Evolutionary conservation across 2,329 filamentous ascomycete species (phyloP), one percentile per base, ranked within the genome.

Genomic region (Neocucurbitaria cava): DNA sequence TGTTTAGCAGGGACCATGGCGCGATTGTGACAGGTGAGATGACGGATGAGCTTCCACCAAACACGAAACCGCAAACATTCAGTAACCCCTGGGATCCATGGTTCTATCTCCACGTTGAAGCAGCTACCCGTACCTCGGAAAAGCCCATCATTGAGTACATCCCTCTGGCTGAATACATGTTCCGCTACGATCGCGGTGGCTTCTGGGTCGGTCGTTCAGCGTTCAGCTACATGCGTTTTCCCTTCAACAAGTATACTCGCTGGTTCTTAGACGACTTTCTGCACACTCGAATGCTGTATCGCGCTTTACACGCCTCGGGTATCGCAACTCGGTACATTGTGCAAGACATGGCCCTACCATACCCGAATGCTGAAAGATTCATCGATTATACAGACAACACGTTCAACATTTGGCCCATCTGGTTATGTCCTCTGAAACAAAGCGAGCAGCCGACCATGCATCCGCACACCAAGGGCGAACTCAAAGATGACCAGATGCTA

Each of bases 101-200:
- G 81, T 83, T 81, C 65, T 83, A 83, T 56, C 71, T 82, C 1
- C 79, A 82, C 56, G 71, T 73, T n/a, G 70, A 77, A 75, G 76
- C 49, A 71, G 75, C 45, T 71, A 78, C 47, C 61, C 76, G 26
- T 55, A 5, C 64, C 56, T 61, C 71, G 2, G 49, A 54, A 15
- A 59, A 73, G 15, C 71, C 74, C 2, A 71, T 79, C 1, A 62
- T 71, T 49, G 86, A 89, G 53, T 83, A 83, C 52, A 81, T 90
- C 1, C 87, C 87, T 0, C 62, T 90, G 0, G 75, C 76, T 2
- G 87, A 90, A 66, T 90, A 90, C 71, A 82, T 90, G 54, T 90
- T 90, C 74, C 83, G 88, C 15, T 90, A 89, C 74, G 87, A 90
- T 69, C 82, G 87, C 31, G 88, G 87, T 42, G 86, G 83, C 2